Evolutionary conservation across 2,329 filamentous ascomycete genomes (phyloP).

Genomic region (Apiospora saccharicola): DNA sequence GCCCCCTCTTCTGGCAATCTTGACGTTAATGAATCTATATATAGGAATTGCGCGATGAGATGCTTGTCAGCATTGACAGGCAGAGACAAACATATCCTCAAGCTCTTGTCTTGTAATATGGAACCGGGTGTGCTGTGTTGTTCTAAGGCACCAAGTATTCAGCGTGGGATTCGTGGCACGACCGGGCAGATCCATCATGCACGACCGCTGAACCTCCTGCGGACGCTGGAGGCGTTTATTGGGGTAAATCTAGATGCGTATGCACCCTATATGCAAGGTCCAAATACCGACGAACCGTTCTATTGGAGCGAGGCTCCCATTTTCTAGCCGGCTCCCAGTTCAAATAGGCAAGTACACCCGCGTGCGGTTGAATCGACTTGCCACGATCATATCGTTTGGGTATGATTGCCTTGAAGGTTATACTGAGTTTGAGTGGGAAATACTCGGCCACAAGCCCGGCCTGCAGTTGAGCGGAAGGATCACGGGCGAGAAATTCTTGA

Average conservation of each 20-base stretch:
- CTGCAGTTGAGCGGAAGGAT: not conserved
- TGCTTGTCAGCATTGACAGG: not conserved
- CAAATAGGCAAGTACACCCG: slow-evolving; percentile 13
- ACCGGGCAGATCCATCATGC: not conserved
- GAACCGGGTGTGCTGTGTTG: not conserved
- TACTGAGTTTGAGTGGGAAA: not conserved
- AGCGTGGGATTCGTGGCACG: not conserved
- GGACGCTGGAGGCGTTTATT: slow-evolving; percentile 6
- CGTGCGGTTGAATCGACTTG: not conserved
- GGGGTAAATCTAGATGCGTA: slow-evolving; percentile 21
- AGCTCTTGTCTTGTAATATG: not conserved
- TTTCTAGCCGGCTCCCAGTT: not conserved
- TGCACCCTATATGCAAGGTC: slow-evolving; percentile 19
- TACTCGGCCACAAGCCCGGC: not conserved
- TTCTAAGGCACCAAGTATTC: not conserved
- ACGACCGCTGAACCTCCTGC: not conserved
- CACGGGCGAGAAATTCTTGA: too few relatives aligned
- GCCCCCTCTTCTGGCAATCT: not conserved
- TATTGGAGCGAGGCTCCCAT: not conserved
- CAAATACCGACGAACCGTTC: slow-evolving; percentile 15
- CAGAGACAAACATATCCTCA: not conserved
- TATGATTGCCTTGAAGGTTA: not conserved
- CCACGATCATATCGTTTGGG: not conserved
- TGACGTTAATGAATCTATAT: not conserved
- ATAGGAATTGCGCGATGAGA: not conserved